Evolutionary conservation across 2,329 filamentous ascomycete species (phyloP).

Genomic region (Claviceps pazoutovae): DNA sequence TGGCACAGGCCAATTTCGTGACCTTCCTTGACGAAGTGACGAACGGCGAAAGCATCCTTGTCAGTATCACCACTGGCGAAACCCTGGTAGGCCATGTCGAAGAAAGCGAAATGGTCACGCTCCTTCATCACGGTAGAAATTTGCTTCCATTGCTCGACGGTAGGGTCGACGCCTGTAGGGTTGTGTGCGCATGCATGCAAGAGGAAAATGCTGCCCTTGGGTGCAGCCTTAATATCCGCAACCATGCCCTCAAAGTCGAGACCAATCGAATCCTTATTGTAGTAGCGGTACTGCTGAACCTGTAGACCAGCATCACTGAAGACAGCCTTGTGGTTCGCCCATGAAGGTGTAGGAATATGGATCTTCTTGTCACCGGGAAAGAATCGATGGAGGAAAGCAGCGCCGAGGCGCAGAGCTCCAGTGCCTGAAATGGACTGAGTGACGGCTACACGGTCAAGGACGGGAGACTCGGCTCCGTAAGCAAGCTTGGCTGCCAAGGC

Average conservation of each 20-base stretch:
- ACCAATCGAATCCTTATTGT: constrained; percentile 96
- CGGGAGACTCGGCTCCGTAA: constrained; percentile 68
- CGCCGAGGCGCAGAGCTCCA: constrained; percentile 86
- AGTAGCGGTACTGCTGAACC: constrained; percentile 95
- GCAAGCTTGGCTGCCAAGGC: constrained; percentile 81
- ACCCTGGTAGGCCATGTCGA: constrained; percentile 99
- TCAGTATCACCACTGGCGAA: constrained; percentile 88
- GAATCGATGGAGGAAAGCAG: constrained; percentile 82
- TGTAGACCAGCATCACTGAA: constrained; percentile 86
- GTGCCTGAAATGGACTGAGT: constrained; percentile 98
- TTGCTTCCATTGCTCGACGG: constrained; percentile 78
- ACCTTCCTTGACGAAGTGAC: constrained; percentile 85
- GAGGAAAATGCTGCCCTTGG: constrained; percentile 75
- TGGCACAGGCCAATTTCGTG: constrained; percentile 81
- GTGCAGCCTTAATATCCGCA: constrained; percentile 77
- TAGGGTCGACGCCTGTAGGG: constrained; percentile 92
- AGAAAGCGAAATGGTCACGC: constrained; percentile 85
- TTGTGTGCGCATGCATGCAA: constrained; percentile 98
- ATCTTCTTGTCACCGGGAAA: constrained; percentile 87
- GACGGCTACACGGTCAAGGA: constrained; percentile 70
- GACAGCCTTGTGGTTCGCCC: constrained; percentile 96
- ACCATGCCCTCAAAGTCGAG: constrained; percentile 94
- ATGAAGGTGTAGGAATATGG: constrained; percentile 91
- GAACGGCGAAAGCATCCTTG: constrained; percentile 83
- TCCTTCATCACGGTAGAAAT: constrained; percentile 79